These are phyloP conservation scores for Onygenales sp. DNA, from an alignment of 2,329 filamentous ascomycete species.

Conservation along the genomic window DNA sequence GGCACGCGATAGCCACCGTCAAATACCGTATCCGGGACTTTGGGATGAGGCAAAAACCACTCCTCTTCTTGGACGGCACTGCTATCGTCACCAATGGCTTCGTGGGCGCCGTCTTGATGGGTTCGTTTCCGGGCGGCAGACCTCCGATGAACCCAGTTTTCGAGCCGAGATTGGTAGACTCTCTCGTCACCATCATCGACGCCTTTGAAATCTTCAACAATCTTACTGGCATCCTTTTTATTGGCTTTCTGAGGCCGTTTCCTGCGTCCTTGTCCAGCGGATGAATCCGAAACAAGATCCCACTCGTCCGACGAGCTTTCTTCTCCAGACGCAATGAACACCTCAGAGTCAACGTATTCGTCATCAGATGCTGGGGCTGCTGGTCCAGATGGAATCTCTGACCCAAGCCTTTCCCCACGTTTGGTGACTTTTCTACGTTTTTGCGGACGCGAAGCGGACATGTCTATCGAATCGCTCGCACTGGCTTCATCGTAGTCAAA, in stretches of 20 bases:
- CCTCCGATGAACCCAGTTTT: conserved; percentile 62
- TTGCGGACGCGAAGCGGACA: conserved; percentile 11
- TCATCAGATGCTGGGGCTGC: conserved; percentile 25
- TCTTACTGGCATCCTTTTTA: conserved; percentile 27
- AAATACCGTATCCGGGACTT: conserved; percentile 64
- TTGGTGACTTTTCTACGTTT: conserved; percentile 29
- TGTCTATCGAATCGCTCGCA: conserved; percentile 21
- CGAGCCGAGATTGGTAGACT: conserved; percentile 66
- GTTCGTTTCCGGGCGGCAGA: conserved; percentile 48
- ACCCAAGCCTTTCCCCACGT: not conserved
- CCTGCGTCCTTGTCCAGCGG: conserved; percentile 16
- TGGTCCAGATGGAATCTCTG: conserved; percentile 12
- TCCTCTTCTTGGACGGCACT: conserved; percentile 39
- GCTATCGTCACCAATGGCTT: conserved; percentile 33
- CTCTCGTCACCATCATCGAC: conserved; percentile 85
- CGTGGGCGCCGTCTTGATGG: conserved; percentile 25
- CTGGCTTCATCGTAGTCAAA: conserved; percentile 48
- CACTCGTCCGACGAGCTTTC: conserved; percentile 11
- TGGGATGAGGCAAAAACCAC: conserved; percentile 81
- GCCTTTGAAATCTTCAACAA: conserved; percentile 48
- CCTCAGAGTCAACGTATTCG: conserved; percentile 19
- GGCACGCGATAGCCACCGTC: conserved; percentile 71
- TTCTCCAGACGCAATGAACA: conserved; percentile 9
- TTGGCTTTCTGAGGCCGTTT: conserved; percentile 25
- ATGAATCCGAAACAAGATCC: conserved; percentile 7